phyloP scores from a whole-genome alignment of 2,329 filamentous ascomycete species.

The Calonectria multiphialidica region DNA sequence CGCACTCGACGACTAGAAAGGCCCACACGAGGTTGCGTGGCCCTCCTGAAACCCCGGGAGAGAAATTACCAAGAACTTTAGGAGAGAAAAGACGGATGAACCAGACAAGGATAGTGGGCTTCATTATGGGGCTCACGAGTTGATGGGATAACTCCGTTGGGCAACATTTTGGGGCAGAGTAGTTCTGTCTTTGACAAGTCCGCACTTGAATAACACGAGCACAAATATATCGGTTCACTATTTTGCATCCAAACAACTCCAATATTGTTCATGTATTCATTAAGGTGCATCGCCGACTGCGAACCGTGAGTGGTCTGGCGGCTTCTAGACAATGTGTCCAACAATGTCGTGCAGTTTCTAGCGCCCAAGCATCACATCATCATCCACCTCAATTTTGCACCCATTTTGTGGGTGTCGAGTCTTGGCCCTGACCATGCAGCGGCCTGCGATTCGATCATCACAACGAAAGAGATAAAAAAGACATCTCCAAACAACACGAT shows the following conservation, averaged over 20 bases:
- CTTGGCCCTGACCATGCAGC: slow-evolving; percentile 21
- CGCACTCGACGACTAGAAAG: not conserved
- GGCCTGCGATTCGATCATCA: slow-evolving; percentile 33
- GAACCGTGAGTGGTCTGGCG: slow-evolving; percentile 34
- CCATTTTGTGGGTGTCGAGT: slow-evolving; percentile 26
- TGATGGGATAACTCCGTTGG: no score
- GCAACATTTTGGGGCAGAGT: not conserved
- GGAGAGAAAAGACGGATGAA: not conserved
- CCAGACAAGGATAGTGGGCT: not conserved
- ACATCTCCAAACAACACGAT: slow-evolving; percentile 31
- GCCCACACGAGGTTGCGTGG: not conserved
- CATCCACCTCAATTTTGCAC: slow-evolving; percentile 36
- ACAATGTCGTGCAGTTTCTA: slow-evolving; percentile 39
- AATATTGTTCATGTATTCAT: slow-evolving; percentile 45
- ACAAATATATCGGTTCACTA: not conserved
- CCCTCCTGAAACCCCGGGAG: not conserved
- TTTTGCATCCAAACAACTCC: not conserved
- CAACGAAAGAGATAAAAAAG: slow-evolving; percentile 33
- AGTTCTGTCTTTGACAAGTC: not conserved
- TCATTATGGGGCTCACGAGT: not conserved
- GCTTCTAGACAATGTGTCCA: slow-evolving; percentile 38
- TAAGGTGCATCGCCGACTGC: slow-evolving; percentile 42
- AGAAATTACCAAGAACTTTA: not conserved
- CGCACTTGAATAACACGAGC: not conserved
- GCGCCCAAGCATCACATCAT: slow-evolving; percentile 33